These are phyloP conservation scores for Centrapalus pauciflorus DNA, from an alignment of 129 eudicot genomes.

Conservation along the genomic window DNA sequence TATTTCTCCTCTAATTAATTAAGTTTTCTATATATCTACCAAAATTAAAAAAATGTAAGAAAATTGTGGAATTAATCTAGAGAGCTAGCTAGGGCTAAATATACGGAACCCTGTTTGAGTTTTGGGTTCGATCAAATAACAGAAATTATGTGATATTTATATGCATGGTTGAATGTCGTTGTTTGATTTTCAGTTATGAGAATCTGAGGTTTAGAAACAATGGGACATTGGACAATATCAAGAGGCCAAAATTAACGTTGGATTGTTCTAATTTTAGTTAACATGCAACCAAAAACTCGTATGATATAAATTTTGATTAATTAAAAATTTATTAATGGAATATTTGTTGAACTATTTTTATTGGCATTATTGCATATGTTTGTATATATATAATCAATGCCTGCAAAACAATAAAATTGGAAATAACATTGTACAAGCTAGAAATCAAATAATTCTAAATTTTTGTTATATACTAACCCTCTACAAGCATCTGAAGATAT, in stretches of 20 bases:
- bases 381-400: too few relatives aligned
- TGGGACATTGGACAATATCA: not conserved
- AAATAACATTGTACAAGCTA: too few relatives aligned
- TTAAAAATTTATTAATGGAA: too few relatives aligned
- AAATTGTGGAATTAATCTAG: not conserved
- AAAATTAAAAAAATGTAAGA: not conserved
- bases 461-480: too few relatives aligned
- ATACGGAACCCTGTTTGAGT: constrained; percentile 11
- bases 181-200: not conserved
- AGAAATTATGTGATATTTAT: not conserved
- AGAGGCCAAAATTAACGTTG: not conserved
- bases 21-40: not conserved
- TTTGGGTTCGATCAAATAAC: constrained; percentile 9
- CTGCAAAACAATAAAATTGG: too few relatives aligned
- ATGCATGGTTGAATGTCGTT: constrained; percentile 12
- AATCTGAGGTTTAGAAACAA: constrained; percentile 8
- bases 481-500: too few relatives aligned
- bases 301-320: too few relatives aligned
- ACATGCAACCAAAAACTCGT: too few relatives aligned
- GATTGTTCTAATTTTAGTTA: not conserved
- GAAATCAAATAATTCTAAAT: too few relatives aligned
- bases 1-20: constrained; percentile 4
- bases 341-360: too few relatives aligned
- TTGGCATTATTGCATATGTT: too few relatives aligned
- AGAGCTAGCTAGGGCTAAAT: too few relatives aligned